phyloP scores from a whole-genome alignment of 2,329 filamentous ascomycete species.

The Aspergillus fumigatiaffinis region DNA sequence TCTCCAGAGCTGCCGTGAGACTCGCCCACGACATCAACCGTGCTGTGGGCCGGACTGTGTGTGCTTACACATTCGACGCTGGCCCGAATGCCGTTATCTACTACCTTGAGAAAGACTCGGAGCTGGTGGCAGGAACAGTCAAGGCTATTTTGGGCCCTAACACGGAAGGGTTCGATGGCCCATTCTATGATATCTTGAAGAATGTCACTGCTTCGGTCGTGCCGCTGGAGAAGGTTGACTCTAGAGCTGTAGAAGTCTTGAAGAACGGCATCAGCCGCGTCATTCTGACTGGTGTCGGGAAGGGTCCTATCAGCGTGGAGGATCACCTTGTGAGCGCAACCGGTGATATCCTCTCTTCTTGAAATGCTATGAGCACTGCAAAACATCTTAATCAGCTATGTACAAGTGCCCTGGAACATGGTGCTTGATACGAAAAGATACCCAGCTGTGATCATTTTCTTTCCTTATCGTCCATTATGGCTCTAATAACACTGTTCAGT shows the following conservation, averaged over 20 bases:
- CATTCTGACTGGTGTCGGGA: constrained; percentile 86
- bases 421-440: constrained; percentile 1
- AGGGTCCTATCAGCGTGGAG: constrained; percentile 77
- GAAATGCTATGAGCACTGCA: neutral
- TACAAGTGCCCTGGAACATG: neutral
- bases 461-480: neutral
- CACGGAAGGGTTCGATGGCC: constrained; percentile 52
- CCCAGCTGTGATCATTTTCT: neutral
- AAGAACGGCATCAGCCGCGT: constrained; percentile 80
- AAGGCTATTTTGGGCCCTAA: constrained; percentile 67
- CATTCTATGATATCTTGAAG: constrained; percentile 53
- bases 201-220: constrained; percentile 46
- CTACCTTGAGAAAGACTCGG: constrained; percentile 76
- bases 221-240: constrained; percentile 58
- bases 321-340: constrained; percentile 69
- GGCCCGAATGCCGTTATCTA: constrained; percentile 97
- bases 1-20: constrained; percentile 78
- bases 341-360: constrained; percentile 46
- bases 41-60: constrained; percentile 71
- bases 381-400: neutral
- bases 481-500: neutral
- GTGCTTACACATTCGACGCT: constrained; percentile 96
- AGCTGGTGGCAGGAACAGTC: constrained; percentile 72
- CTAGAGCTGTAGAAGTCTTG: constrained; percentile 58
- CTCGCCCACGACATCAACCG: constrained; percentile 87